Percentiles rank a stretch among this genome's conserved stretches.
These are phyloP conservation scores for Suhomyces maxii DNA, from an alignment of 1,139 yeast genomes.

Conservation along the genomic window DNA sequence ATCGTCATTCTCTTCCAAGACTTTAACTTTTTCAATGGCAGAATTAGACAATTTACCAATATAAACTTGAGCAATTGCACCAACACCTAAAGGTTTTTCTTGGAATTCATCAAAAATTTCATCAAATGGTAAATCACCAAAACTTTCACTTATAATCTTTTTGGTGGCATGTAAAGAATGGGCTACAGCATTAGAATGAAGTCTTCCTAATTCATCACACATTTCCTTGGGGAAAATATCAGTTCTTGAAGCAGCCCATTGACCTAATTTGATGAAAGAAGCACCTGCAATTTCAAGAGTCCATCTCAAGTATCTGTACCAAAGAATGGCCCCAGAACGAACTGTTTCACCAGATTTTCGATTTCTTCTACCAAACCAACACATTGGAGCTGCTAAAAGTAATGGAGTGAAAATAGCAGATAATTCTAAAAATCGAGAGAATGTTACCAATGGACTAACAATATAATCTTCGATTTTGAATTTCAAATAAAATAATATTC, in stretches of 20 bases:
- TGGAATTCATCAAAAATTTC: conserved; percentile 82
- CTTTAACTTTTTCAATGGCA: conserved; percentile 37
- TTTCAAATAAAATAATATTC: conserved; percentile 35
- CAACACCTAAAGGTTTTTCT: conserved; percentile 83
- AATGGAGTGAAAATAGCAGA: conserved; percentile 71
- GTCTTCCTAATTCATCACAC: conserved; percentile 71
- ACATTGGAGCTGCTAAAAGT: conserved; percentile 60
- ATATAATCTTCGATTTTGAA: conserved; percentile 52
- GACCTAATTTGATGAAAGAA: conserved; percentile 91
- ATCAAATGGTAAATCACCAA: conserved; percentile 60
- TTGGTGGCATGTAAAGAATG: conserved; percentile 69
- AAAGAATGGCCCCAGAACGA: conserved; percentile 62
- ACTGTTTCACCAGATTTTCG: conserved; percentile 33
- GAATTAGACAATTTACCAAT: conserved; percentile 61
- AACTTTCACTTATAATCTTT: conserved; percentile 57
- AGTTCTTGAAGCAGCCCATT: conserved; percentile 99
- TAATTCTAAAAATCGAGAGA: conserved; percentile 68
- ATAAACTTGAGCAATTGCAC: conserved; percentile 97
- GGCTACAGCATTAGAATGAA: conserved; percentile 81
- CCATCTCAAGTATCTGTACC: conserved; percentile 70
- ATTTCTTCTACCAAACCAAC: conserved; percentile 56
- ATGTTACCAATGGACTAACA: conserved; percentile 68
- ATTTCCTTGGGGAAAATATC: conserved; percentile 83
- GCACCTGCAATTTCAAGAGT: conserved; percentile 89
- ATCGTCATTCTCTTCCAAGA: conserved; percentile 25